Conservation (phyloP, 257 asterid genomes). For the Ocimum tenuiflorum region DNA sequence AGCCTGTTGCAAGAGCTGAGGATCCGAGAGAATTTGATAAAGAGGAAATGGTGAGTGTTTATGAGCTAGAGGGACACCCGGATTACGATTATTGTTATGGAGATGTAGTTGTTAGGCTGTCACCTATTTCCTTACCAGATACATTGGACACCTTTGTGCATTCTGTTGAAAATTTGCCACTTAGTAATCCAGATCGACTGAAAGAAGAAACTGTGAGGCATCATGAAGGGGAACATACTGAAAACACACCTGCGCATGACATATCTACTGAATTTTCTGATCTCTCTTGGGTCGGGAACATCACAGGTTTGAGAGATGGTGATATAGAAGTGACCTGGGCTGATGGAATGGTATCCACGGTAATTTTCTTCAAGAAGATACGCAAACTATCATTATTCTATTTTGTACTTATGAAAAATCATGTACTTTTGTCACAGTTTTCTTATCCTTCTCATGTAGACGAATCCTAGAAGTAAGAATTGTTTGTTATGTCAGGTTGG, state of each 20-base stretch:
- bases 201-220: constrained; percentile 26
- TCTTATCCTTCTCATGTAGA: not conserved
- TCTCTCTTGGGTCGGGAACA: constrained; percentile 97
- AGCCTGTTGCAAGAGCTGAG: constrained; percentile 73
- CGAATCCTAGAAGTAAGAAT: constrained; percentile 8
- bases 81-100: constrained; percentile 98
- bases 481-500: constrained; percentile 59
- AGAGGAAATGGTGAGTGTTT: constrained; percentile 92
- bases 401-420: not conserved
- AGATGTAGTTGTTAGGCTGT: constrained; percentile 87
- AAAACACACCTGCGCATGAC: constrained; percentile 32
- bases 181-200: constrained; percentile 30
- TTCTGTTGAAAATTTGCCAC: constrained; percentile 29
- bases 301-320: constrained; percentile 79
- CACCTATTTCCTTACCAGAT: constrained; percentile 56
- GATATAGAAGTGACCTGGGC: constrained; percentile 99
- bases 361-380: constrained; percentile 23
- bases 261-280: constrained; percentile 49
- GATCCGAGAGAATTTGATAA: constrained; percentile 80
- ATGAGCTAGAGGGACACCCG: constrained; percentile 98
- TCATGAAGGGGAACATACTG: constrained; percentile 25
- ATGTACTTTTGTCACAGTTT: not conserved
- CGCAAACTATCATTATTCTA: not conserved
- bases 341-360: constrained; percentile 93
- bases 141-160: constrained; percentile 28